Percentiles rank a stretch among this genome's conserved stretches.
Evolutionary conservation across 2,329 filamentous ascomycete genomes (phyloP).

Genomic region (Claviceps sp.): DNA sequence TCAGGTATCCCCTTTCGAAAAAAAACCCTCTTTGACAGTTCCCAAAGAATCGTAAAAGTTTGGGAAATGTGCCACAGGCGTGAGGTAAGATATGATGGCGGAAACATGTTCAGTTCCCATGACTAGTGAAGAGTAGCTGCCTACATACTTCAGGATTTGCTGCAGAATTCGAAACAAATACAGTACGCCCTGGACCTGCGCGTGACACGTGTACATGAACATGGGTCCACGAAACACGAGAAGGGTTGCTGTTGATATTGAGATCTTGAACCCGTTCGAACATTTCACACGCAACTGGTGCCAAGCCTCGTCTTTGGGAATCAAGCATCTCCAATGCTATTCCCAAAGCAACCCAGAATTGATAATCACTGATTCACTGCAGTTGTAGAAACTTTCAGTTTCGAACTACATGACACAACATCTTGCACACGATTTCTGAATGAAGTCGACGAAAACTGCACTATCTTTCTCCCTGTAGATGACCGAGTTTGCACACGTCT

Average conservation of each 20-base stretch:
- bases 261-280: not conserved
- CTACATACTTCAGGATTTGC: conserved; percentile 14
- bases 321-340: conserved; percentile 15
- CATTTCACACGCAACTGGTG: not conserved
- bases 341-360: conserved; percentile 13
- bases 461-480: conserved; percentile 17
- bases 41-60: conserved; percentile 4
- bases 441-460: conserved; percentile 6
- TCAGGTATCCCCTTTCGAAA: not conserved
- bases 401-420: conserved; percentile 7
- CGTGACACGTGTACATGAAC: conserved; percentile 39
- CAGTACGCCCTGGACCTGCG: conserved; percentile 44
- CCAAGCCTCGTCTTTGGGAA: conserved; percentile 14
- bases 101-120: conserved; percentile 5
- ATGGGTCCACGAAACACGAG: conserved; percentile 35
- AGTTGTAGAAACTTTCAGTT: conserved; percentile 7
- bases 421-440: conserved; percentile 6
- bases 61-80: conserved; percentile 12
- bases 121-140: not conserved
- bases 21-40: not conserved
- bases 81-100: conserved; percentile 12
- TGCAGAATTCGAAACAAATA: conserved; percentile 47
- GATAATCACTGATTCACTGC: conserved; percentile 2
- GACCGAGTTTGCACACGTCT: conserved; percentile 19
- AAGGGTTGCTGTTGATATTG: not conserved